Conservation (phyloP, 805 yeast genomes). For the Teunomyces barrocoloradensis region DNA sequence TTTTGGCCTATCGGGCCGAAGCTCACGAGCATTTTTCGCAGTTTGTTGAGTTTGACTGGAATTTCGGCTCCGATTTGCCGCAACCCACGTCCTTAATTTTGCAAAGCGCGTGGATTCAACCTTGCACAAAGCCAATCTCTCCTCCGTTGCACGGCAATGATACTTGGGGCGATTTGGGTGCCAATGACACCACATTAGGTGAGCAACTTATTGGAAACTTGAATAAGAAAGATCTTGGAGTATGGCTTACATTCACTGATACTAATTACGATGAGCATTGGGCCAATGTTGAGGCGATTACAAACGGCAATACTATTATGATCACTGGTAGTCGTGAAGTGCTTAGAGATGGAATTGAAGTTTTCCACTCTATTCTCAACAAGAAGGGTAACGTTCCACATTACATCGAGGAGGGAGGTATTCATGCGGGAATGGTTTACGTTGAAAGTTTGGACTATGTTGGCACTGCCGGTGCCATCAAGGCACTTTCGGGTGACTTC, state of each 20-base stretch:
- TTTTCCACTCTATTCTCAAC: constrained; percentile 19
- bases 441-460: constrained; percentile 33
- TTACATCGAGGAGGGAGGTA: constrained; percentile 31
- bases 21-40: constrained; percentile 20
- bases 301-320: constrained; percentile 18
- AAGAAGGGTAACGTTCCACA: constrained; percentile 17
- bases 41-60: constrained; percentile 16
- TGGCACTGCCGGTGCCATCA: constrained; percentile 17
- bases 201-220: constrained; percentile 27
- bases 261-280: constrained; percentile 23
- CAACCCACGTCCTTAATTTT: constrained; percentile 29
- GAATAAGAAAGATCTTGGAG: constrained; percentile 11
- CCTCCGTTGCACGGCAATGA: constrained; percentile 23
- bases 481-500: constrained; percentile 26
- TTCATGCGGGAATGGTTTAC: constrained; percentile 33
- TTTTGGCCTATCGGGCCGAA: constrained; percentile 32
- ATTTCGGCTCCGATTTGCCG: constrained; percentile 16
- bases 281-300: constrained; percentile 24
- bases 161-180: constrained; percentile 32
- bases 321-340: constrained; percentile 35
- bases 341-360: constrained; percentile 28
- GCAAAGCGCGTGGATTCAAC: constrained; percentile 38
- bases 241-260: constrained; percentile 22
- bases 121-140: constrained; percentile 18
- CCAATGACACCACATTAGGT: constrained; percentile 28